Conservation (phyloP, 805 yeast species). For the Saccharomycopsis guyanensis region DNA sequence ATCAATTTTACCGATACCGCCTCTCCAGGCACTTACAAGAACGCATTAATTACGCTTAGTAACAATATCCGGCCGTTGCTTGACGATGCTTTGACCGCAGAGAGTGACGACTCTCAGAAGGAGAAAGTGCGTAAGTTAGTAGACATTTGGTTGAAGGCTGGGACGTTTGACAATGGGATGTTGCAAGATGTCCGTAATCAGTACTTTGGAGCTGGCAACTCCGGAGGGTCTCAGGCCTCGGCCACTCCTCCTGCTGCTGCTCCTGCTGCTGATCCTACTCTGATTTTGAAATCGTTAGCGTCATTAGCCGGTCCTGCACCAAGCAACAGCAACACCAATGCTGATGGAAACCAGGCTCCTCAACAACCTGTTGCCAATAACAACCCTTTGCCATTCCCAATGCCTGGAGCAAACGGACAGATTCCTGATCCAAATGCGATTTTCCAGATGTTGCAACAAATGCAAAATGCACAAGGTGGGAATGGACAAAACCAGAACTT, state of each 20-base stretch:
- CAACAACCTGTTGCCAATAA: conserved; percentile 5
- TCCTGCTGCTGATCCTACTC: conserved; percentile 41
- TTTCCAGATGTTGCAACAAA: conserved; percentile 31
- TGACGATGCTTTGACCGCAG: conserved; percentile 6
- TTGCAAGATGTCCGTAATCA: conserved; percentile 50
- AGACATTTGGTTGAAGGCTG: conserved; percentile 87
- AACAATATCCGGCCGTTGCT: conserved; percentile 7
- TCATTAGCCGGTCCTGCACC: conserved; percentile 45
- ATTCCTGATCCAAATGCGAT: conserved; percentile 35
- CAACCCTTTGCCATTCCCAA: conserved; percentile 15
- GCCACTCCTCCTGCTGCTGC: conserved; percentile 35
- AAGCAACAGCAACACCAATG: conserved; percentile 23
- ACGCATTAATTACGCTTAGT: conserved; percentile 13
- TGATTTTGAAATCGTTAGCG: conserved; percentile 64
- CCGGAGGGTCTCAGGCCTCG: conserved; percentile 45
- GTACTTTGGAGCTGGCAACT: conserved; percentile 41
- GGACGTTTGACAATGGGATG: conserved; percentile 57
- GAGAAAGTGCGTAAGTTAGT: conserved; percentile 77
- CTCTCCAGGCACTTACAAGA: conserved; percentile 10
- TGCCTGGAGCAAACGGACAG: conserved; percentile 25
- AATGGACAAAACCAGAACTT: too few species aligned
- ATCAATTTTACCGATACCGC: conserved; percentile 13
- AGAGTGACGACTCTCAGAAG: conserved; percentile 41
- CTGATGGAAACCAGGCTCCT: not conserved
- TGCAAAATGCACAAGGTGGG: conserved; percentile 24